phyloP scores from a whole-genome alignment of 495 filamentous ascomycete species.

The Penicillium cosmopolitanum region DNA sequence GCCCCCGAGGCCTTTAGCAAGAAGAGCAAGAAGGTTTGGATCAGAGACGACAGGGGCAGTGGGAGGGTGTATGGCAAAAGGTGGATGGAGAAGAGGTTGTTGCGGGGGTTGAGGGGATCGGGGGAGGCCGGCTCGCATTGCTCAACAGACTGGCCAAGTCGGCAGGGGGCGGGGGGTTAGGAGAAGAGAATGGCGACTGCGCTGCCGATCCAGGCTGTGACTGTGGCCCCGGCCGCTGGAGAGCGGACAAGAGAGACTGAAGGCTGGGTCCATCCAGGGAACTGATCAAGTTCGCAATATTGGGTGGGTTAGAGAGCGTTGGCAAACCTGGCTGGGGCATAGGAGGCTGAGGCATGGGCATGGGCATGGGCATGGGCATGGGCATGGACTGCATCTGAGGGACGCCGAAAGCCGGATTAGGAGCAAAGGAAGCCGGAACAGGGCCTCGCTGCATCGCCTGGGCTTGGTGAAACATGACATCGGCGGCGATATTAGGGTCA shows the following conservation, averaged over 20 bases:
- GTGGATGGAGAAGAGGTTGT: constrained; percentile 38
- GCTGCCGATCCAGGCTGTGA: constrained; percentile 42
- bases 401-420: constrained; percentile 49
- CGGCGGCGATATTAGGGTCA: constrained; percentile 73
- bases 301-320: constrained; percentile 41
- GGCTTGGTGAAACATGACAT: constrained; percentile 72
- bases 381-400: constrained; percentile 40
- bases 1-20: constrained; percentile 45
- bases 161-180: constrained; percentile 42
- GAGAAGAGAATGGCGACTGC: constrained; percentile 42
- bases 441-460: constrained; percentile 61
- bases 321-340: constrained; percentile 39
- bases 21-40: constrained; percentile 49
- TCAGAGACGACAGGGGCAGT: constrained; percentile 42
- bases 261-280: constrained; percentile 72
- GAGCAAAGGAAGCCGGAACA: constrained; percentile 45
- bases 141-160: constrained; percentile 65
- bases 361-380: constrained; percentile 37
- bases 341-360: no score
- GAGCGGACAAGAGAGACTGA: constrained; percentile 69
- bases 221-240: constrained; percentile 49
- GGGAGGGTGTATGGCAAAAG: constrained; percentile 38
- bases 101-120: constrained; percentile 38
- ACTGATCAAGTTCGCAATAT: constrained; percentile 52
- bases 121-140: constrained; percentile 47